phyloP scores from a whole-genome alignment of 2,329 filamentous ascomycete genomes.

The Paracoccidioides brasiliensis region DNA sequence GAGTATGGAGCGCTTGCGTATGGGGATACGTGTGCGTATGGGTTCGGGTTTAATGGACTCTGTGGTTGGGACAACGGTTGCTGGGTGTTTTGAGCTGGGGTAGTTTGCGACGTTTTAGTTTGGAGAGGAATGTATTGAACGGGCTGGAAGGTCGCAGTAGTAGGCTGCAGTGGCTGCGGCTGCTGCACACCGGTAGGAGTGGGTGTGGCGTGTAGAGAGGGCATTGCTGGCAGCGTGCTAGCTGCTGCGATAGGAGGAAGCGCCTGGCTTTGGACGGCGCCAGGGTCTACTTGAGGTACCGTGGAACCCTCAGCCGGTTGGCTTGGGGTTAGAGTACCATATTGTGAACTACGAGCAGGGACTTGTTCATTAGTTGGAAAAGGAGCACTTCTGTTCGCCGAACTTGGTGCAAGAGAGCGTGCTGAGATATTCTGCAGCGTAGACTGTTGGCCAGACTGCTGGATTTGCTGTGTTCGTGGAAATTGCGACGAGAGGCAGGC shows the following conservation, averaged over 20 bases:
- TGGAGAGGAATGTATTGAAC: slow-evolving; percentile 1
- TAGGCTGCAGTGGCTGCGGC: background rate
- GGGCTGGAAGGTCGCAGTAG: background rate
- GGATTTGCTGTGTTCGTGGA: slow-evolving; percentile 4
- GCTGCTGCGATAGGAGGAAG: background rate
- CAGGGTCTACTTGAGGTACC: background rate
- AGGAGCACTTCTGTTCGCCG: slow-evolving; percentile 13
- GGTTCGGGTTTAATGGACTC: slow-evolving; percentile 21
- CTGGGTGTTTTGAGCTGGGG: slow-evolving; percentile 18
- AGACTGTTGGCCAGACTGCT: slow-evolving; percentile 4
- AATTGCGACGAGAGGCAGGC: background rate
- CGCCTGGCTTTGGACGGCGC: background rate
- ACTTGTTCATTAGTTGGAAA: slow-evolving; percentile 15
- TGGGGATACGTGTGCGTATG: slow-evolving; percentile 17
- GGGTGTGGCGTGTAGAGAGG: background rate
- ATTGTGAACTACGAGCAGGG: slow-evolving; percentile 9
- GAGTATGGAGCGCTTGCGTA: slow-evolving; percentile 9
- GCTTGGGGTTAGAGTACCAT: slow-evolving; percentile 3
- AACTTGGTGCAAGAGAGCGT: slow-evolving; percentile 5
- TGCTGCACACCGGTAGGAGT: background rate
- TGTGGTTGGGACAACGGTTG: slow-evolving; percentile 24
- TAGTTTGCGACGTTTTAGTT: background rate
- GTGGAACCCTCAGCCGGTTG: background rate
- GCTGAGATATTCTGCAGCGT: background rate
- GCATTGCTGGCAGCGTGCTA: background rate